Base-by-base conservation (phyloP, 495 filamentous ascomycete species). In the Talaromyces wortmannii region DNA sequence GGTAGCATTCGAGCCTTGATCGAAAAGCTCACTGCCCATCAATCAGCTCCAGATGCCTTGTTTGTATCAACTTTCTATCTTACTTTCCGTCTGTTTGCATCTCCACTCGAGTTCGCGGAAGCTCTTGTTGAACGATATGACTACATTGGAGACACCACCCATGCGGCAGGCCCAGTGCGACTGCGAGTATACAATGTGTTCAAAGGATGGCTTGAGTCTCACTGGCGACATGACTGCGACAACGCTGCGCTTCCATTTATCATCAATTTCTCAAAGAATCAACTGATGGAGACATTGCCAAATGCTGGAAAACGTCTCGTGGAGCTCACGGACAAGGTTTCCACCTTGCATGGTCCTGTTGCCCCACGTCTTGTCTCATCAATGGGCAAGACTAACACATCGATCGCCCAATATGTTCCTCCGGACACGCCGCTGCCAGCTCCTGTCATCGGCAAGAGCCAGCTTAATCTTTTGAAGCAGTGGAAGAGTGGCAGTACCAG, bases 31-130 rank as follows among this genome's bases (percentile, higher is more conserved):
- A 99, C 95, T 2, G 89, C 89, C 0, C 91, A 95, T 66, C 90
- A 96, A 65, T 88, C 90, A 0, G 96, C 94, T 2, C 95, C 95
- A 2, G 92, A 97, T 66, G 84, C 90, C 36, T 83, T 89, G 65
- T 99, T 97, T 62, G 90, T 97, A 51, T 88, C 90, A 3, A 89
- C 95, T 0, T 97, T 99, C 67, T 97, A 95, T 70, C 84, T 97
- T 44, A 97, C 95, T 30, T 99, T 99, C 75, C 88, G 95, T 45
- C 83, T 96, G 16, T 99, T 99, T 58, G 89, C 90, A 47, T 88
- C 89, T 0, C 91, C 95, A 1, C 62, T 80, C 13, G 81, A 90
- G 33, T 83, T 97, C 55, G 90, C 91, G 4, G 78, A 91, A 63
- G 81, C 85, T 1, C 78, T 99, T 5, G 85, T 92, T 44, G 87